Evolutionary conservation across 768 basidiomycete genomes (phyloP).

Genomic region (Trametes maxima): DNA sequence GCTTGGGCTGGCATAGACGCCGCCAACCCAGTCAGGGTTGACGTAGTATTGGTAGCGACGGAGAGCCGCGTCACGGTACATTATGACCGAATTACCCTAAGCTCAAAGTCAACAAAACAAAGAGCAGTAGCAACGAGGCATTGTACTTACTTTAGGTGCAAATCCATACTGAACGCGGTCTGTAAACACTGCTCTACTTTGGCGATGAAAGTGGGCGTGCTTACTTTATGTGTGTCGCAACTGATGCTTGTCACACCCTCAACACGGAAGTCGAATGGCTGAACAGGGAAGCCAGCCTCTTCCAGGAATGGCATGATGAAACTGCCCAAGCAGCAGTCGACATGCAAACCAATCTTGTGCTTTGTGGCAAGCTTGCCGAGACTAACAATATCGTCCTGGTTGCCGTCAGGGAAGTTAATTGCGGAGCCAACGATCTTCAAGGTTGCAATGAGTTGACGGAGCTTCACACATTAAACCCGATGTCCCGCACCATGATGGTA

Average conservation of each 20-base stretch:
- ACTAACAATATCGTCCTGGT: constrained; percentile 82
- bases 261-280: constrained; percentile 88
- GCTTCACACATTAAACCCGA: not conserved
- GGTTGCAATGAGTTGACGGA: constrained; percentile 4
- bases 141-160: constrained; percentile 72
- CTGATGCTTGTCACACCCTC: constrained; percentile 92
- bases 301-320: constrained; percentile 95
- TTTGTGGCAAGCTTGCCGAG: constrained; percentile 74
- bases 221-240: constrained; percentile 93
- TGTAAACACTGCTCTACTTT: not conserved
- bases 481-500: constrained; percentile 72
- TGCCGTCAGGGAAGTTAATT: constrained; percentile 84
- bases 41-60: constrained; percentile 87
- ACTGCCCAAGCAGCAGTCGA: constrained; percentile 92
- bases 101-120: not conserved
- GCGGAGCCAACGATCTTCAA: constrained; percentile 81
- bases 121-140: not conserved
- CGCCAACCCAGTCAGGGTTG: constrained; percentile 79
- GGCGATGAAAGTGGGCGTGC: not conserved
- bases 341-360: constrained; percentile 85
- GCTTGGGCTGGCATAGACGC: constrained; percentile 89
- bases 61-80: constrained; percentile 83
- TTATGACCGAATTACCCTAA: constrained; percentile 90
- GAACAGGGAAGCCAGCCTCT: constrained; percentile 66
- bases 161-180: constrained; percentile 73